Base-by-base conservation (phyloP, 257 asterid genomes). In the Striga asiatica region DNA sequence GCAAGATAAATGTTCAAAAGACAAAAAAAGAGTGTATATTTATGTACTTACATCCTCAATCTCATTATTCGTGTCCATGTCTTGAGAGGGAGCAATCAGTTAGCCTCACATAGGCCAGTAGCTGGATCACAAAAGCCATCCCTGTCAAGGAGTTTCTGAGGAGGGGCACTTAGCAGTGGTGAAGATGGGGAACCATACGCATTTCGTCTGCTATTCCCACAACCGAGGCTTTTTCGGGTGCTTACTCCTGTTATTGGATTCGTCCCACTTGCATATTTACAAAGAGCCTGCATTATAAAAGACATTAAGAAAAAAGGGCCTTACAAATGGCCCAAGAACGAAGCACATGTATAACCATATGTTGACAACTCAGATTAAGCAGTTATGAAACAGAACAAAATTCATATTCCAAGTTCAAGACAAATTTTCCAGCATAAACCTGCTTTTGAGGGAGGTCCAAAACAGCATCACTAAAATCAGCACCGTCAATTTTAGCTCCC, bases 121-220 rank as follows among this genome's bases (percentile, higher is more conserved):
- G 70, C 74, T 6, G 85, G 55, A 73, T 91, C 96, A 21, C 96
- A 91, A 35, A 75, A 87, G 8, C 98, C 97, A 58, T 92, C 98
- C 0, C 93, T 81, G 12, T 92, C 98, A 8, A 92, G 98, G 58
- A 92, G 75, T 64, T 82, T 73, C 61, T 72, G 75, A 0, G 97
- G 97, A 27, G 98, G 98, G 65, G 94, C 84, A 52, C 97, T 92
- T 23, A 92, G 79, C 62, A 92, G 71, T 59, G 95, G 95, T 7
- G 98, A 92, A 14, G 98, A 92, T 6, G 98, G 97, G 32, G 89
- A 80, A 35, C 98, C 97, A 54, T 87, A 87, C 0, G 97, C 98
- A 61, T 91, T 91, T 66, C 98, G 42, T 62, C 77, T 50, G 53
- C 89, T 87, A 39, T 91, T 91, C 18, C 98, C 98, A 71, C 98